A percentile compares a stretch with the other conserved stretches of the same genome.
These are phyloP conservation scores for Pythium plurisporium DNA, from an alignment of 352 stramenopile species.

Conservation along the genomic window DNA sequence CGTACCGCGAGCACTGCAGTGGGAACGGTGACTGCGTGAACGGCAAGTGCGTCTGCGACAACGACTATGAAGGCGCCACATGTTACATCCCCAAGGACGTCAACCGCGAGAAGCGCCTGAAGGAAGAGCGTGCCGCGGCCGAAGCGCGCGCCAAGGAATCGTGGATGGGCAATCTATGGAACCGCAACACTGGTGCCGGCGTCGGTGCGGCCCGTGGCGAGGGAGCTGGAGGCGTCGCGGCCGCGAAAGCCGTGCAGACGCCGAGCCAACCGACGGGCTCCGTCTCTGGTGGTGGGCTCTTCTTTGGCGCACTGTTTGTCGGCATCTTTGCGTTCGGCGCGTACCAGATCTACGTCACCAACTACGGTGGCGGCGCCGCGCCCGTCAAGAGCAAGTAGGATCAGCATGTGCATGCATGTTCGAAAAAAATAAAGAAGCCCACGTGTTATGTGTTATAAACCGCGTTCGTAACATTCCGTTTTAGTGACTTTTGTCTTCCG, in stretches of 20 bases:
- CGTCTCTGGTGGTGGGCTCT: slow-evolving; percentile 4
- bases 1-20: slow-evolving; percentile 82
- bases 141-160: slow-evolving; percentile 33
- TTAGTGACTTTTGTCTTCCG: background rate
- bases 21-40: slow-evolving; percentile 80
- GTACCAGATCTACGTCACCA: slow-evolving; percentile 36
- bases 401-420: too few relatives aligned
- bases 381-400: slow-evolving; percentile 34
- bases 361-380: slow-evolving; percentile 6
- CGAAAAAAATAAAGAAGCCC: too few relatives aligned
- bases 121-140: slow-evolving; percentile 19
- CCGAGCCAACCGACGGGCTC: background rate
- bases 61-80: slow-evolving; percentile 64
- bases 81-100: slow-evolving; percentile 79
- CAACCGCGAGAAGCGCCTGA: slow-evolving; percentile 27
- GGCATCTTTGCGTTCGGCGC: slow-evolving; percentile 34
- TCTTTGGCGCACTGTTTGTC: slow-evolving; percentile 43
- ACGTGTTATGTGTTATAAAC: too few relatives aligned
- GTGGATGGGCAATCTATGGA: slow-evolving; percentile 69
- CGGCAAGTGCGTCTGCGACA: slow-evolving; percentile 66
- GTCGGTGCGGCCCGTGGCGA: background rate
- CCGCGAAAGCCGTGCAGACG: background rate
- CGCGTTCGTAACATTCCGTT: background rate
- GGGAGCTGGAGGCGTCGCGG: background rate
- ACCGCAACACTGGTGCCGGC: slow-evolving; percentile 28